Base-by-base conservation (phyloP, 179 eudicot genomes). In the Pouteria campechiana region DNA sequence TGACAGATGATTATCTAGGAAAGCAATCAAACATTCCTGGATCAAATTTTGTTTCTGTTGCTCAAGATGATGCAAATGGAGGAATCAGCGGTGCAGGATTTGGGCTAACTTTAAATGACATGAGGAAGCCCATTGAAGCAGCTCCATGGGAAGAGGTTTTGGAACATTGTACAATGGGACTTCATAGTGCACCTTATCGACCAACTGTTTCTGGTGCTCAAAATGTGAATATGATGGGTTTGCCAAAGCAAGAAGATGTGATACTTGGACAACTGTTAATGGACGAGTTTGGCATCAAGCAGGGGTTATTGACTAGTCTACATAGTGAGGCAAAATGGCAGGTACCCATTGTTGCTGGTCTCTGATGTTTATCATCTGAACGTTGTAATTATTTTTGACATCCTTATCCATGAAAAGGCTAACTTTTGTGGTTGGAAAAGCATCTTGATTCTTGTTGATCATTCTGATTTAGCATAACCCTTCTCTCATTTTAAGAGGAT, bases 1-100 rank as follows among this genome's bases (percentile, higher is more conserved):
- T 3, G 9, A 23, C 80, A 75, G 83, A 56, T 46, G 65, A 63
- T 48, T 63, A 44, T 44, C 63, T 46, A 48, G 76, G 63, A 48
- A 73, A 64, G 27, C 42, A 57, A 32, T 22, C 58, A 36, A 53
- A 50, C 37, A 21, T 46, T 50, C 46, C 73, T 50, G 73, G 46
- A 29, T 47, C 54, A 55, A 53, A 57, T 62, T 61, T 65, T 54
- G 46, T n/a, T 45, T 28, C 63, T 35, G 32, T 42, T 18, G 11
- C 56, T 25, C 58, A 40, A 43, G 64, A 50, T 51, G 57, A 46
- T 23, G 51, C 50, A 32, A 38, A 25, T 28, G 37, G 32, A 34
- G 52, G 13, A 25, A 27, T 21, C 38, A 29, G 32, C 41, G 36
- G 40, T 55, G 57, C 59, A 42, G 62, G 44, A 38, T n/a, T n/a